These are phyloP conservation scores for Yarrowia sp. DNA, from an alignment of 805 yeast species.

Conservation along the genomic window DNA sequence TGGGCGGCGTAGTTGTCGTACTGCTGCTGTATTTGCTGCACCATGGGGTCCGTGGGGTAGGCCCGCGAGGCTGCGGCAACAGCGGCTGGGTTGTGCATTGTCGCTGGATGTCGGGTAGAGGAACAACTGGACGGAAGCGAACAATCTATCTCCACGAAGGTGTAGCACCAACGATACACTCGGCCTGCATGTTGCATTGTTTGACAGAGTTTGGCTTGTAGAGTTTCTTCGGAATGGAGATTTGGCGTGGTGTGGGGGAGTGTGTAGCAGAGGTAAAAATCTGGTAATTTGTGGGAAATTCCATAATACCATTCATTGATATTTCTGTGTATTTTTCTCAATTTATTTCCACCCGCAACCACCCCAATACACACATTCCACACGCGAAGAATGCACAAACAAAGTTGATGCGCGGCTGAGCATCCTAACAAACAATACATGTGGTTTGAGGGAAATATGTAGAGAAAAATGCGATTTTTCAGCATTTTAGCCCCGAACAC, in stretches of 20 bases:
- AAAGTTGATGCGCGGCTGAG: constrained; percentile 25
- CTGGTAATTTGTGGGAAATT: no score
- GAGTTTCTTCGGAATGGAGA: constrained; percentile 12
- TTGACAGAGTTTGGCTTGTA: background rate
- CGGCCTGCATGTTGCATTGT: constrained; percentile 21
- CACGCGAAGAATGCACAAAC: constrained; percentile 25
- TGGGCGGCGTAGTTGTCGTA: background rate
- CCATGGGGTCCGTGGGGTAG: background rate
- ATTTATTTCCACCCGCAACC: background rate
- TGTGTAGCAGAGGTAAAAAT: no score
- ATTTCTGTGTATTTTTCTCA: background rate
- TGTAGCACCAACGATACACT: constrained; percentile 14
- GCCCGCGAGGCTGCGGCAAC: constrained; percentile 30
- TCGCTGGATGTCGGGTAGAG: background rate
- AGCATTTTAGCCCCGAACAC: no score
- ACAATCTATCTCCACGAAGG: constrained; percentile 16
- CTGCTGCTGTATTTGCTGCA: constrained; percentile 8
- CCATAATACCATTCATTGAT: background rate
- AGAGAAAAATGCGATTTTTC: background rate
- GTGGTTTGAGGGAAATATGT: constrained; percentile 18
- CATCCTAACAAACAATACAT: constrained; percentile 16
- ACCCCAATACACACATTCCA: background rate
- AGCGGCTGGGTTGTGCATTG: constrained; percentile 29
- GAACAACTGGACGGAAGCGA: background rate
- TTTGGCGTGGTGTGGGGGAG: background rate